phyloP scores from a whole-genome alignment of 2,329 filamentous ascomycete genomes.

The Fusarium tricinctum region DNA sequence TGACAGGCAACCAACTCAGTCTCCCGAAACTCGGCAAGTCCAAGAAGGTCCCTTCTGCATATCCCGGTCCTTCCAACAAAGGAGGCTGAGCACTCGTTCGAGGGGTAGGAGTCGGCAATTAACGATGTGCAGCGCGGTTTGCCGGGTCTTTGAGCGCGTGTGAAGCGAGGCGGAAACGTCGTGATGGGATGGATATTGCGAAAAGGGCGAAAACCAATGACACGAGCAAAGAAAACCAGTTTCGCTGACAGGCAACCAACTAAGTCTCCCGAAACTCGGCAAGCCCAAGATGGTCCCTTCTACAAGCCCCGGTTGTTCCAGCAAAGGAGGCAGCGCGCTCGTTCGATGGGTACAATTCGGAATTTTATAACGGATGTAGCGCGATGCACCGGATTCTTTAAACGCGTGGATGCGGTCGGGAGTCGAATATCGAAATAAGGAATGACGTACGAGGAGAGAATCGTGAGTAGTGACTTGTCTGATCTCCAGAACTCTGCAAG shows the following conservation, averaged over 20 bases:
- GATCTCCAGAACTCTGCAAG: conserved; percentile 24
- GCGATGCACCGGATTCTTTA: conserved; percentile 14
- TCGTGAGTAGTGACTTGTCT: not conserved
- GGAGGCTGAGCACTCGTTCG: conserved; percentile 7
- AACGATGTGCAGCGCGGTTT: conserved; percentile 16
- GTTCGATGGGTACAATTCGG: conserved; percentile 19
- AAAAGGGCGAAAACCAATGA: not conserved
- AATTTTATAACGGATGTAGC: conserved; percentile 21
- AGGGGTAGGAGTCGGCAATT: conserved; percentile 36
- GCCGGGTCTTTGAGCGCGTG: conserved; percentile 6
- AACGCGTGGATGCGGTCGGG: not conserved
- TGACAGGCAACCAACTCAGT: conserved; percentile 15
- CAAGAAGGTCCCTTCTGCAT: conserved; percentile 15
- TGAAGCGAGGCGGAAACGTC: not conserved
- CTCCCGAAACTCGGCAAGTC: conserved; percentile 26
- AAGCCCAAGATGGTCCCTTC: conserved; percentile 11
- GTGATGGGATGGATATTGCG: not conserved
- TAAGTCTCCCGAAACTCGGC: conserved; percentile 12
- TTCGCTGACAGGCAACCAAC: conserved; percentile 17
- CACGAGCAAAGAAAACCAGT: conserved; percentile 5
- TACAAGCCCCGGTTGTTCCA: conserved; percentile 23
- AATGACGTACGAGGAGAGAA: not conserved
- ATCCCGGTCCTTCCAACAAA: conserved; percentile 33
- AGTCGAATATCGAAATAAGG: not conserved
- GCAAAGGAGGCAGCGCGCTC: conserved; percentile 9